Evolutionary conservation across 352 stramenopile species (phyloP), one percentile per base, ranked within the genome.

Genomic region (Phytopythium sindhum): DNA sequence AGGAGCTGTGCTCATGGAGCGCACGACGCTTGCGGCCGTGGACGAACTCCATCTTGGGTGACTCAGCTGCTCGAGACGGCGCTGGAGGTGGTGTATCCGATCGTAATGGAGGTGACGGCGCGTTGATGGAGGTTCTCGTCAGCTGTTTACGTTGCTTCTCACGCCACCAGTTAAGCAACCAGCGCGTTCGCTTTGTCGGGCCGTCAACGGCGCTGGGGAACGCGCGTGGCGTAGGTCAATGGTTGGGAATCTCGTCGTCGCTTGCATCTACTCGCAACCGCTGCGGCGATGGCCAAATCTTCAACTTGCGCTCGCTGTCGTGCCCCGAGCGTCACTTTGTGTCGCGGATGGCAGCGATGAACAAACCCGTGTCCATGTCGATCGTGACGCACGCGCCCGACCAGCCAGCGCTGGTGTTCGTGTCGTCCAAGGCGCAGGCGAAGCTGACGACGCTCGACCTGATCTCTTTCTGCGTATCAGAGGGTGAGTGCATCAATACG

Each of bases 331-430:
- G 97, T 39, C 96, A 99, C 60, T 99, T 99, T 57, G 98, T 97
- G 60, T 90, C 96, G 23, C 81, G 97, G 19, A 99, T 99, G 98
- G 94, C 96, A 5, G 98, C 96, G 11, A 99, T 99, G 98, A 99
- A 99, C 78, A 99, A 99, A 57, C 98, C 98, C 9, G 98, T 94
- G 8, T 99, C 98, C 67, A 93, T 97, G 61, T 95, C 97, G 24
- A 99, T 99, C 59, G 95, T 97, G 69, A 79, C 98, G 47, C 90
- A 99, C 66, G 97, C 95, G 42, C 87, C 90, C 0, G 89, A 82
- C 11, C 97, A 99, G 63, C 97, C 97, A 0, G 84, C 88, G 39
- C 83, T 99, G 0, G 96, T 99, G 54, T 99, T 99, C 76, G 98
- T 99, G 58, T 97, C 97, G n/a, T 99, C 96, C 9, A 91, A 98